A percentile compares a stretch with the other conserved stretches of the same genome.
Evolutionary conservation across 306 rosid species (phyloP).

Genomic region (Quercus gilva): DNA sequence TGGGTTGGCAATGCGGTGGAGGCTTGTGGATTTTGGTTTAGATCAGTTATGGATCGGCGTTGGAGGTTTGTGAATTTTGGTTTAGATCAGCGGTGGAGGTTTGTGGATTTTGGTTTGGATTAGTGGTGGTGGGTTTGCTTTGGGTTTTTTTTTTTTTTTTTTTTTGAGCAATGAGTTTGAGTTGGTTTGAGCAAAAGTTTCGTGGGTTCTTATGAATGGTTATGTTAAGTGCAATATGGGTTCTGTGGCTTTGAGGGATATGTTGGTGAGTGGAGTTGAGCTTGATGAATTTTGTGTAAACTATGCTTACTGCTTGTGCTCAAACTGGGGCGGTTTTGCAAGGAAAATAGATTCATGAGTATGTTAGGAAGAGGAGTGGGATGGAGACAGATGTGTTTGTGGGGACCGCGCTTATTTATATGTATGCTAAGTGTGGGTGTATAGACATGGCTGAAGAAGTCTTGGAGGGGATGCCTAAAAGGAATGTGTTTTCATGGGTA

Average conservation of each 20-base stretch:
- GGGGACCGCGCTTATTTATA: constrained; percentile 39
- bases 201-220: constrained; percentile 30
- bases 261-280: neutral
- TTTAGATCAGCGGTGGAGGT: no score
- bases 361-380: constrained; percentile 18
- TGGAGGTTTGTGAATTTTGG: no score
- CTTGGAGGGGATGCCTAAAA: constrained; percentile 10
- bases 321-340: constrained; percentile 34
- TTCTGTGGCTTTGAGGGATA: constrained; percentile 28
- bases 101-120: no score
- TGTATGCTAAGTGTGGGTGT: constrained; percentile 44
- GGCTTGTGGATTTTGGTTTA: no score
- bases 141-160: no score
- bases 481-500: no score
- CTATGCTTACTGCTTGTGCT: constrained; percentile 34
- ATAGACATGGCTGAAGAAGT: constrained; percentile 35
- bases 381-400: constrained; percentile 24
- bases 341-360: neutral
- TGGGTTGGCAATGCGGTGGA: no score
- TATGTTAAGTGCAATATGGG: constrained; percentile 29
- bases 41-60: no score
- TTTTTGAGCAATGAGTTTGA: no score
- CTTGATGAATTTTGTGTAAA: constrained; percentile 36
- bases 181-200: no score
- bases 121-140: no score